A percentile compares a stretch with the other conserved stretches of the same genome.
Evolutionary conservation across 169 alveolate genomes (phyloP).

Genomic region (Babesia caballi): DNA sequence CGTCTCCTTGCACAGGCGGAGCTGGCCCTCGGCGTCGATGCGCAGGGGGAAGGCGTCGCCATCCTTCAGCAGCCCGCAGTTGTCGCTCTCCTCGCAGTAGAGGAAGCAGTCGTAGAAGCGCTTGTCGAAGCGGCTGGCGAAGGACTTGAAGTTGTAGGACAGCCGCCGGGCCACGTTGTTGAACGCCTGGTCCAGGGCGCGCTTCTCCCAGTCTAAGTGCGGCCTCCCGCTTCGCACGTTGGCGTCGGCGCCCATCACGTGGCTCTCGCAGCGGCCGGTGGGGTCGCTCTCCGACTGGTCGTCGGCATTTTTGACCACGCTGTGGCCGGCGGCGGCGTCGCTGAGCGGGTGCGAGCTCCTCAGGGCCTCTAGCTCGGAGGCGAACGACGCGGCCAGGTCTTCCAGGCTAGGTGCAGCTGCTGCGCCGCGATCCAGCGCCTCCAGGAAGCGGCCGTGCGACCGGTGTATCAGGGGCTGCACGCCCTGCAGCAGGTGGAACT

Average conservation of each 20-base stretch:
- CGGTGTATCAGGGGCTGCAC: slow-evolving; percentile 20
- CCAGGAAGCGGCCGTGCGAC: slow-evolving; percentile 21
- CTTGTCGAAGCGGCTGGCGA: neutral
- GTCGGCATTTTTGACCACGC: neutral
- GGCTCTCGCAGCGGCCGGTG: neutral
- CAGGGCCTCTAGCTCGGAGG: neutral
- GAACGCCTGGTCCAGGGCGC: neutral
- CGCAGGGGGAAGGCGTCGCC: neutral
- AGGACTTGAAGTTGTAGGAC: neutral
- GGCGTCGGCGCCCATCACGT: neutral
- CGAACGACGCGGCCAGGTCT: neutral
- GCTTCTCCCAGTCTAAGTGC: neutral
- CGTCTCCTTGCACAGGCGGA: neutral
- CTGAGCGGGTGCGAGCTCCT: neutral
- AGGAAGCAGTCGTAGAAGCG: neutral
- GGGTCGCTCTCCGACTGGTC: neutral
- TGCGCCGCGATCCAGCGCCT: neutral
- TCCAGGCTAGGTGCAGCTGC: neutral
- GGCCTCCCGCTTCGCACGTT: neutral
- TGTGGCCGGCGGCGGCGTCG: neutral
- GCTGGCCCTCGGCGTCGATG: neutral
- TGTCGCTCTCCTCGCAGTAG: neutral
- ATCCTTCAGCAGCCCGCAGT: neutral
- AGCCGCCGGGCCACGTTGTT: neutral
- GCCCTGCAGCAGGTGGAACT: slow-evolving; percentile 45